phyloP scores from a whole-genome alignment of 2,329 filamentous ascomycete species.

The Lojkania enalia region DNA sequence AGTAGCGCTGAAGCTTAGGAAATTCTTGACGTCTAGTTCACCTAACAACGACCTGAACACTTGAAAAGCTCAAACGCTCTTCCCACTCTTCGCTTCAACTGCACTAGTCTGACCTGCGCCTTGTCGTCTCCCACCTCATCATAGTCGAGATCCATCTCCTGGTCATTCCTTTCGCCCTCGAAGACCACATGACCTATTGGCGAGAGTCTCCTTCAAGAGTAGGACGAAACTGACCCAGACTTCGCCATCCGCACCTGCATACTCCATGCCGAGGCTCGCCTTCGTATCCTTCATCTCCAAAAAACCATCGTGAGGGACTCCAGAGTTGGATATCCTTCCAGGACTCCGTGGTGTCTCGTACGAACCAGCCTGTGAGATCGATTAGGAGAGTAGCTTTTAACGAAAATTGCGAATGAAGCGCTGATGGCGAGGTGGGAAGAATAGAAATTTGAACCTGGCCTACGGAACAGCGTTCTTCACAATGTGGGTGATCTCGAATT shows the following conservation, averaged over 20 bases:
- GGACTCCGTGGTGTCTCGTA: conserved; percentile 22
- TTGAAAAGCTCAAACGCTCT: conserved; percentile 26
- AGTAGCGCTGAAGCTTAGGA: no score
- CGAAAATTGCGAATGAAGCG: conserved; percentile 20
- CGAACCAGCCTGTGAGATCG: conserved; percentile 27
- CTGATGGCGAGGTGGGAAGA: conserved; percentile 26
- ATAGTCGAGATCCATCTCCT: not conserved
- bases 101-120: conserved; percentile 6
- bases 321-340: conserved; percentile 27
- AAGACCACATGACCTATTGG: conserved; percentile 24
- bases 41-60: no score
- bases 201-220: conserved; percentile 19
- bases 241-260: conserved; percentile 18
- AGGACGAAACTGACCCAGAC: conserved; percentile 23
- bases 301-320: conserved; percentile 21
- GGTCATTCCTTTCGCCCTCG: conserved; percentile 22
- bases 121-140: not conserved
- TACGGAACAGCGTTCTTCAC: conserved; percentile 23
- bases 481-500: conserved; percentile 35
- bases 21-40: no score
- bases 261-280: conserved; percentile 21
- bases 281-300: conserved; percentile 23
- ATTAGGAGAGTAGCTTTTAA: no score
- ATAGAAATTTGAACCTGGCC: conserved; percentile 24
- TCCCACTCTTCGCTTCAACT: conserved; percentile 12